Evolutionary conservation across 2,329 filamentous ascomycete species (phyloP).

Genomic region (Penicillium glabrum): DNA sequence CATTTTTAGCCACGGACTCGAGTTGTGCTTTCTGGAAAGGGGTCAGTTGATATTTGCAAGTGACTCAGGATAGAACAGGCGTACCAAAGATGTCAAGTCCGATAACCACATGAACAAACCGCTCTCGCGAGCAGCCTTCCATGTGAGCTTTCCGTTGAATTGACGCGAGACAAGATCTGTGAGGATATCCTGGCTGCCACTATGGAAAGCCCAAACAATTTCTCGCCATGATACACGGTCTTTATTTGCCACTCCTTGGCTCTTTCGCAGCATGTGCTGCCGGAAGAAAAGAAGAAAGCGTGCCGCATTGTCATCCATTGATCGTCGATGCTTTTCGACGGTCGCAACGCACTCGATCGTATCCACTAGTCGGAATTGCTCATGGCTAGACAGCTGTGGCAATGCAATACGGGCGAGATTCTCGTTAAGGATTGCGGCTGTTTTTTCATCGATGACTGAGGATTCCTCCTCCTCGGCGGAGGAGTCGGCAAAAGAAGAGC

Average conservation of each 20-base stretch:
- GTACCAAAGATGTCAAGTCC: slow-evolving; percentile 72
- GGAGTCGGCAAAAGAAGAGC: slow-evolving; percentile 54
- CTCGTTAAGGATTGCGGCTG: slow-evolving; percentile 70
- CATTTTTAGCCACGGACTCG: slow-evolving; percentile 85
- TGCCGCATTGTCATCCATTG: slow-evolving; percentile 86
- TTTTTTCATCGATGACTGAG: slow-evolving; percentile 68
- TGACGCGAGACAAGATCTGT: slow-evolving; percentile 78
- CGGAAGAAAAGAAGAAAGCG: slow-evolving; percentile 86
- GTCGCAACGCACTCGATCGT: slow-evolving; percentile 81
- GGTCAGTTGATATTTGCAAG: background rate
- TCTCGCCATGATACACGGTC: slow-evolving; percentile 61
- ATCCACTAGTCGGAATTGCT: slow-evolving; percentile 82
- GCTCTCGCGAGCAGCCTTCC: slow-evolving; percentile 81
- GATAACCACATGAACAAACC: slow-evolving; percentile 95
- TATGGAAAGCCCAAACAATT: slow-evolving; percentile 48
- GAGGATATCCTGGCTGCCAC: slow-evolving; percentile 76
- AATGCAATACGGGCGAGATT: slow-evolving; percentile 73
- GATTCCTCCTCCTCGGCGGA: slow-evolving; percentile 53
- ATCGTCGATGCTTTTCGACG: slow-evolving; percentile 82
- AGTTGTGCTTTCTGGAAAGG: slow-evolving; percentile 68
- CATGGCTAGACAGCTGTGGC: slow-evolving; percentile 76
- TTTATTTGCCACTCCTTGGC: slow-evolving; percentile 59
- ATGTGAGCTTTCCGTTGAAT: slow-evolving; percentile 75
- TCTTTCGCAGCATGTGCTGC: slow-evolving; percentile 71
- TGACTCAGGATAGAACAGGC: slow-evolving; percentile 28